These are phyloP conservation scores for Fusarium pseudonygamai DNA, from an alignment of 2,329 filamentous ascomycete species.

Conservation along the genomic window DNA sequence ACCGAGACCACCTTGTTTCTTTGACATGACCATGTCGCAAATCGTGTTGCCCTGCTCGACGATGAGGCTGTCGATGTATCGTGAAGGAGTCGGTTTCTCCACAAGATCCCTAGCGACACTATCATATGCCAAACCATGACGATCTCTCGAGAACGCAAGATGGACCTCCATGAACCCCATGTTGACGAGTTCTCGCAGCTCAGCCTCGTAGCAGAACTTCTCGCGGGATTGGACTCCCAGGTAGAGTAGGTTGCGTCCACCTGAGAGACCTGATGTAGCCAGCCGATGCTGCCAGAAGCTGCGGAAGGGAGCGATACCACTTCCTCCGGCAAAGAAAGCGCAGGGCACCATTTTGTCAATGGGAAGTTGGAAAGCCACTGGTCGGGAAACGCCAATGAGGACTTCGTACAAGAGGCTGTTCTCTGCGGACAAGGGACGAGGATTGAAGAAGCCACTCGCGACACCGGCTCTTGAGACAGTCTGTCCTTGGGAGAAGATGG, in stretches of 20 bases:
- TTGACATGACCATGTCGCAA: constrained; percentile 65
- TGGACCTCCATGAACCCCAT: constrained; percentile 62
- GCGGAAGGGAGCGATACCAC: constrained; percentile 63
- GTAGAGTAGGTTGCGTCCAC: constrained; percentile 60
- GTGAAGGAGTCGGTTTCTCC: constrained; percentile 58
- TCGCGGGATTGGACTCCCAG: constrained; percentile 63
- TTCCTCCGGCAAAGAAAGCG: constrained; percentile 63
- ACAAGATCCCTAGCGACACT: constrained; percentile 53
- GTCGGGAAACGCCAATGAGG: constrained; percentile 62
- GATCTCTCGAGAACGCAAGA: constrained; percentile 62
- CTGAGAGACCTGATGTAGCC: constrained; percentile 45
- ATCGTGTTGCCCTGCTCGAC: constrained; percentile 60
- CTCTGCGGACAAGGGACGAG: constrained; percentile 46
- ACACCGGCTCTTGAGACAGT: constrained; percentile 55
- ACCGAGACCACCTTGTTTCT: constrained; percentile 62
- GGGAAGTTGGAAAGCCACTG: constrained; percentile 61
- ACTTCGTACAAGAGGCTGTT: constrained; percentile 55
- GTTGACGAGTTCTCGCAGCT: constrained; percentile 46
- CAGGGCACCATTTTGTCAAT: constrained; percentile 60
- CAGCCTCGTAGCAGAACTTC: constrained; percentile 47
- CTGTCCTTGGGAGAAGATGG: constrained; percentile 50
- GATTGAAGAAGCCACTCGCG: constrained; percentile 65
- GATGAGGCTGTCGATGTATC: constrained; percentile 63
- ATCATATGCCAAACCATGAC: constrained; percentile 58
- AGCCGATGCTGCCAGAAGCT: constrained; percentile 62